Evolutionary conservation across 257 asterid genomes (phyloP), one percentile per base, ranked within the genome.

Genomic region (Gentiana dahurica): DNA sequence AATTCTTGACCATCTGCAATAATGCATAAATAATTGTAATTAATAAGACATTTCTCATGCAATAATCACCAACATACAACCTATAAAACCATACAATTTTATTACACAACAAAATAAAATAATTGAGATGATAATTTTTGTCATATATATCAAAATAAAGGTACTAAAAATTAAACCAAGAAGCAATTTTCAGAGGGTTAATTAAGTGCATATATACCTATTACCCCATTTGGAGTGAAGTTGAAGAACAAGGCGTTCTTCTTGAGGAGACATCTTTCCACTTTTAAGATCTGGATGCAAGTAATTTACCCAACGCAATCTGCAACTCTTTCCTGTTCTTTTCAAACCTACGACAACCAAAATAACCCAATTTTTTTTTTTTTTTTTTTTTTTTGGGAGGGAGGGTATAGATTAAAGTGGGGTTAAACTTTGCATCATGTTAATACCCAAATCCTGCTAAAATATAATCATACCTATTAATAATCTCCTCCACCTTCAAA

Each of bases 401-500:
- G 24, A 1, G 24, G 24, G 24, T n/a, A 24, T 24, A 24, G 24
- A 24, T 24, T 24, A 24, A 24, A 24, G 24, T 24, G 24, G 24
- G 24, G 24, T 24, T 24, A 24, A 24, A 24, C 24, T 24, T 24
- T 24, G 24, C 24, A 24, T 24, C 24, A 34, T 54, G 47, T 68
- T 24, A 24, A 24, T 24, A 24, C 24, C 86, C 87, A 63, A 75
- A 80, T 24, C 24, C 24, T 24, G 24, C 24, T 24, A 24, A 24
- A 24, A 24, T 24, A 24, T 74, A 88, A 73, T 75, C 89, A 83
- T 89, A 89, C 95, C 97, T 81, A 77, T 68, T 62, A 58, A 54
- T 70, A 60, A 69, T 86, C 97, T 80, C 97, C 97, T 72, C 97
- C 95, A 84, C 95, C 95, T 82, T 79, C 97, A 89, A 89, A 89